Base-by-base conservation (phyloP, 768 basidiomycete genomes). In the Pleurotus cornucopiae region DNA sequence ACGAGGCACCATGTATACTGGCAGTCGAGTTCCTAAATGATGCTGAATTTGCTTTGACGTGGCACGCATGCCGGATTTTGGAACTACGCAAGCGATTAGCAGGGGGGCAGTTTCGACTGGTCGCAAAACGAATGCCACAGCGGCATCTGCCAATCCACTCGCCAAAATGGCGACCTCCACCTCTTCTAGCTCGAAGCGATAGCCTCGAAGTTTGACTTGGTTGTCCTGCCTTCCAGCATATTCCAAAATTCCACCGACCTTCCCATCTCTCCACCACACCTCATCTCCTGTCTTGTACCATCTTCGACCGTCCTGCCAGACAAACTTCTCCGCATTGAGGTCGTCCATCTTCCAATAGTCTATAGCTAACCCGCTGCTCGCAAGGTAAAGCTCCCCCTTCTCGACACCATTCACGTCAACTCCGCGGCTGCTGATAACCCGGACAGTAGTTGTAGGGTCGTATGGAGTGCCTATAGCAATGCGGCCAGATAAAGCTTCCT, bases 151-250 rank as follows among this genome's bases (percentile, higher is more conserved):
- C 14, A 41, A 21, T 23, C 49, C 49, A 14, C 39, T 25, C 7
- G 21, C 16, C 7, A 56, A 46, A 18, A 56, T 39, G 13, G 43
- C 38, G 4, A 37, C 30, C 1, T 56, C 55, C 7, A 56, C 16
- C 9, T 39, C 45, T 9, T 56, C 55, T 3, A 56, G 55, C 45
- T 56, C 47, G 30, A 56, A 46, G 13, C 55, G 55, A 48, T 37
- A 48, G 9, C 55, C 55, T 30, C 55, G 44, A 13, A 56, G 7
- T 41, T 56, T 56, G 25, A 56, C 55, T 38, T 56, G 46, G 34
- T 48, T 56, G 23, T 56, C 47, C 9, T 47, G 23, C 14, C 55
- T 20, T 7, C 44, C 55, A 46, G 13, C 26, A 25, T 39, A 56
- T 6, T 47, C 55, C 23, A 56, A 34, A 6, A 47, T n/a, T 3